Base-by-base conservation (phyloP, 1,139 yeast species). In the Ogataea hybrid region DNA sequence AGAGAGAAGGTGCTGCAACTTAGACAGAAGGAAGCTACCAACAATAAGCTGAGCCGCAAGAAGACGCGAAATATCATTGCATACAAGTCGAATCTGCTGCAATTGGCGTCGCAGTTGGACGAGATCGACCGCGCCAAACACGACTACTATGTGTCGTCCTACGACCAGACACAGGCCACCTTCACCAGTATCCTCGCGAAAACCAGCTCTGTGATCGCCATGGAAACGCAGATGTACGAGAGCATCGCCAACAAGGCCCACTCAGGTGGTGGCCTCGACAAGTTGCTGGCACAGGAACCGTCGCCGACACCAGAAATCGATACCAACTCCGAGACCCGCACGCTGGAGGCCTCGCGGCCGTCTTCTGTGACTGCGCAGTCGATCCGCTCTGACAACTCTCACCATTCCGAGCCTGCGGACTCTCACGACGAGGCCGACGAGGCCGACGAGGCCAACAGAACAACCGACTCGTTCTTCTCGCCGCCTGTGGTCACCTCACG, bases 241-340 rank as follows among this genome's bases (percentile, higher is more conserved):
- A 83, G 85, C 16, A 78, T 88, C 27, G 95, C 95, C 0, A 72
- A 81, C 44, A 87, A 87, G 59, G 94, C 95, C 7, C 83, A 90
- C 88, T 73, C 84, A 9, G 95, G 95, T 8, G 92, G 92, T 16
- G 95, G 95, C 0, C 64, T 86, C 30, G 95, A 87, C 57, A 81
- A 76, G 22, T 64, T 87, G 40, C 65, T 81, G 11, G 12, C 16
- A 12, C 6, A 6, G 17, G 39, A 30, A 6, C 28, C 39, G 4
- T 27, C 25, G 8, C 20, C 12, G 9, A 38, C 28, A 2, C 37
- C 36, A 14, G 43, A 37, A 15, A 21, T 18, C 4, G 21, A 11
- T 25, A 25, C 14, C 14, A 11, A 12, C 27, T 25, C 27, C 12
- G 27, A 25, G 27, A 25, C n/a, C 14, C 27, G 10, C n/a, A 32